phyloP scores from a whole-genome alignment of 495 filamentous ascomycete species.

The Aeminium ludgeri region DNA sequence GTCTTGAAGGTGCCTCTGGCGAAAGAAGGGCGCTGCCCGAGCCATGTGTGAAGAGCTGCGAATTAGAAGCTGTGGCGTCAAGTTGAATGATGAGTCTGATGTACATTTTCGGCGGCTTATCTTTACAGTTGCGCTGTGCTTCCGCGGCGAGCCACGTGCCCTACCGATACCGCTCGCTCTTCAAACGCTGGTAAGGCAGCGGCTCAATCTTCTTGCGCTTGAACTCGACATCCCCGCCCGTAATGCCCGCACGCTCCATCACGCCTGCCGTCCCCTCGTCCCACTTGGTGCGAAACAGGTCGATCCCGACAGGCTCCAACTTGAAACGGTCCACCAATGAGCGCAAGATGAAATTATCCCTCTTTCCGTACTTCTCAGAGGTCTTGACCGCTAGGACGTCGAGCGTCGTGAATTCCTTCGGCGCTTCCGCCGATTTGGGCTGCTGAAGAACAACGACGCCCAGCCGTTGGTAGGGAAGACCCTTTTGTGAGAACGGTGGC shows the following conservation, averaged over 20 bases:
- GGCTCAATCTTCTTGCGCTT: constrained; percentile 50
- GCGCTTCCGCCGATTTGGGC: constrained; percentile 10
- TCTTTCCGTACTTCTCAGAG: constrained; percentile 23
- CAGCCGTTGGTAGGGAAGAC: constrained; percentile 78
- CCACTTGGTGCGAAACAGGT: constrained; percentile 77
- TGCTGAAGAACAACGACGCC: constrained; percentile 73
- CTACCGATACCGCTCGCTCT: constrained; percentile 22
- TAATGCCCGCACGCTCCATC: constrained; percentile 61
- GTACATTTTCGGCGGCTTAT: too few relatives aligned
- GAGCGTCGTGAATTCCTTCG: constrained; percentile 24
- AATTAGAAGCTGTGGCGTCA: too few relatives aligned
- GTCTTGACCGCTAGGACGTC: constrained; percentile 37
- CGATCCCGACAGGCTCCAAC: constrained; percentile 60
- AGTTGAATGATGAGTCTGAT: too few relatives aligned
- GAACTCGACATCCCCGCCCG: constrained; percentile 69
- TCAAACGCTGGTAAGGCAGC: constrained; percentile 27
- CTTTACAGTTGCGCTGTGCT: neutral
- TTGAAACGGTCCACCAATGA: constrained; percentile 49
- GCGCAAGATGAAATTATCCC: constrained; percentile 56
- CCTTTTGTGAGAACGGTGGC: constrained; percentile 74
- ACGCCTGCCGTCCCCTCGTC: constrained; percentile 71
- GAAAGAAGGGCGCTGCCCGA: too few relatives aligned
- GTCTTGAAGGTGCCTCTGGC: too few relatives aligned
- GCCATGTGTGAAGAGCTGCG: too few relatives aligned
- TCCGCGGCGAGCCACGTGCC: neutral